Evolutionary conservation across 2,329 filamentous ascomycete genomes (phyloP), one percentile per base, ranked within the genome.

Genomic region (Septoria petroselini): DNA sequence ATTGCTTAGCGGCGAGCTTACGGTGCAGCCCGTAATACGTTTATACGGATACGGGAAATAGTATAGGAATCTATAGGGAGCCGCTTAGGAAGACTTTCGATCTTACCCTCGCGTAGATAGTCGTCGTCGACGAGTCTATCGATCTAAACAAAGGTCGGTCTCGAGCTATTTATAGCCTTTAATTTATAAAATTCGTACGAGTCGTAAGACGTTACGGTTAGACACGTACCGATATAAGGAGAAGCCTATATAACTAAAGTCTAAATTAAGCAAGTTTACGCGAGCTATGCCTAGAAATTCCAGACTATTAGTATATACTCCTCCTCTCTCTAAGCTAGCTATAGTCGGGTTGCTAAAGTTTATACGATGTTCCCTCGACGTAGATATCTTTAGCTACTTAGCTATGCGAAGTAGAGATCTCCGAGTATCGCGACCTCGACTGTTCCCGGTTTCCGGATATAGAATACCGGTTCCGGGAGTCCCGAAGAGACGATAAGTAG

Each of bases 121-220:
- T 30, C 39, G 39, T 33, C 17, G 25, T 52, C 39, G 7, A 55
- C 23, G 12, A 55, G 19, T 21, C 41, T 41, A 15, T 48, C 30
- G 29, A 60, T 48, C 27, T 27, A 52, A 19, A 58, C 27, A 11
- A 38, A n/a, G 19, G 19, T 55, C 48, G 37, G 23, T 39, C 12
- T 58, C 44, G 3, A 30, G 21, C 9, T 48, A 41, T 29, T 54
- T 35, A 44, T 50, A 60, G 18, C 57, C 53, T 49, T 58, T 53
- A n/a, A 54, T 18, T 11, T 50, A 12, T 33, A 57, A 60, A n/a
- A 60, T 45, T 25, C 46, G 17, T 14, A 31, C 18, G 6, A 60
- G 48, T 5, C 57, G 53, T 12, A 14, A 23, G 14, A 60, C 55
- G 33, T 60, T 60, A 11, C 45, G 45, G n/a, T 46, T 29, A 12